Evolutionary conservation across 2,329 filamentous ascomycete genomes (phyloP), one percentile per base, ranked within the genome.

Genomic region (Aphanoascus verrucosus): DNA sequence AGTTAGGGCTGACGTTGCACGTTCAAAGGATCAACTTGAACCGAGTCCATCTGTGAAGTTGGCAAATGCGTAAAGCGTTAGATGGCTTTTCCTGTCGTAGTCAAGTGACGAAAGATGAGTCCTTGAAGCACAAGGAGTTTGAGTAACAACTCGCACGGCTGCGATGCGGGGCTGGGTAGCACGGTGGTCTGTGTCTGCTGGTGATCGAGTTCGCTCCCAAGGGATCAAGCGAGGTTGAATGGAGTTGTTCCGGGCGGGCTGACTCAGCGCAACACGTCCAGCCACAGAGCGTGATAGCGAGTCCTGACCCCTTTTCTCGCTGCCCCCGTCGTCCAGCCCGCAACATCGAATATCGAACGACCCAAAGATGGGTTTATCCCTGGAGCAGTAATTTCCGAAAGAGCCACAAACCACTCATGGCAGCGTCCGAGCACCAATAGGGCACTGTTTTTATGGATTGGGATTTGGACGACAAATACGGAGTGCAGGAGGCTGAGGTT

Each of bases 1-100:
- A 53, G n/a, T n/a, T n/a, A n/a, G 51, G 51, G 51, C 51, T 53
- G 51, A 53, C 23, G 51, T 53, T 53, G 23, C 51, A 53, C 51
- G 8, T 34, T 9, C 9, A n/a, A n/a, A 32, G 42, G 11, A 37
- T 37, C 35, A 37, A n/a, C 35, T 37, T n/a, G 35, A 20, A 28
- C 3, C 23, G 23, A 28, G 7, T 28, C 23, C 23, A 28, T 28
- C 35, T 11, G 35, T 37, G 35, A 5, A n/a, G n/a, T 11, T 12
- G 35, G n/a, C n/a, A 37, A n/a, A 37, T 11, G n/a, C 35, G n/a
- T 12, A 37, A n/a, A 5, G n/a, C 3, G 2, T 37, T 37, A 12
- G 12, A 28, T 28, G 23, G 23, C 23, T 28, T 28, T 7, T 28
- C 7, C 23, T 3, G 23, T 28, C 23, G 23, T 28, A 7, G 23